Percentiles rank a stretch among this genome's conserved stretches.
Evolutionary conservation across 2,329 filamentous ascomycete species (phyloP).

Genomic region (Leptoxyphium fumago): DNA sequence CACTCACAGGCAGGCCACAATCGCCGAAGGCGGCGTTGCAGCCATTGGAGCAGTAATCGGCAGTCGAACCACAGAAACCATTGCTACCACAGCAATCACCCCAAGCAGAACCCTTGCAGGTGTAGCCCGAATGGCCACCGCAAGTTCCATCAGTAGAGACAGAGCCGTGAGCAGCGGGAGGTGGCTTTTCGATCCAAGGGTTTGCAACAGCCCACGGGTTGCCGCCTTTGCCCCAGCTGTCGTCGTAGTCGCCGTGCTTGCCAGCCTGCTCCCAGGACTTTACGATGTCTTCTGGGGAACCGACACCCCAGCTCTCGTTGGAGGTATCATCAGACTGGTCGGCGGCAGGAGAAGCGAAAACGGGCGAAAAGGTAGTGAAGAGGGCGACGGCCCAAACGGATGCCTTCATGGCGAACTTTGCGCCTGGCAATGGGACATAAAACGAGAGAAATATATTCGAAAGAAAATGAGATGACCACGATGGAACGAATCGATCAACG

Average conservation of each 20-base stretch:
- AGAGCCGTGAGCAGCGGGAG: background rate
- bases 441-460: no score
- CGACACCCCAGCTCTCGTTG: background rate
- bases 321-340: no score
- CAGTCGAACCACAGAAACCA: constrained; percentile 22
- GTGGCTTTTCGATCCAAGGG: background rate
- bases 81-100: constrained; percentile 22
- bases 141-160: constrained; percentile 16
- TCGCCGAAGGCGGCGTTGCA: constrained; percentile 15
- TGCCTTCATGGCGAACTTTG: background rate
- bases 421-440: background rate
- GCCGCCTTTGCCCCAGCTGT: background rate
- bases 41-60: constrained; percentile 28
- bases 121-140: constrained; percentile 21
- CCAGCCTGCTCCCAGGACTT: background rate
- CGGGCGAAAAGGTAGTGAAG: background rate
- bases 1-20: background rate
- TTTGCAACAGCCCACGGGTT: background rate
- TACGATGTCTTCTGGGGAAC: background rate
- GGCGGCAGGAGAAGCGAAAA: background rate
- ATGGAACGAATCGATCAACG: no score
- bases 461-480: no score
- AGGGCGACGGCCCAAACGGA: background rate
- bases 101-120: constrained; percentile 19
- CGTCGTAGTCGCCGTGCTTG: background rate